Evolutionary conservation across 257 asterid genomes (phyloP).

Genomic region (Salvia miltiorrhiza): DNA sequence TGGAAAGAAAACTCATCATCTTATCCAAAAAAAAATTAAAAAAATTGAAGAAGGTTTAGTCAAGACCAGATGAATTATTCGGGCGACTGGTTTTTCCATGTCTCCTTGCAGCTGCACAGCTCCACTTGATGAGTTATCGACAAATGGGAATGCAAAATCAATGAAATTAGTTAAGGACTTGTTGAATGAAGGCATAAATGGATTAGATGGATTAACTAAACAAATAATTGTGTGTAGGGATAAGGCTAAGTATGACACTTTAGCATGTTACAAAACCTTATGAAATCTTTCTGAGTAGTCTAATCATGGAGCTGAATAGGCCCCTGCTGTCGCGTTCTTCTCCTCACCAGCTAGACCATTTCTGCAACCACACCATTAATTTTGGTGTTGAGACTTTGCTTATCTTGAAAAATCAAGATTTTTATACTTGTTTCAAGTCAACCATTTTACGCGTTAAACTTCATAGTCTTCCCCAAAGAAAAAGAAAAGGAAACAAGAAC

Average conservation of each 20-base stretch:
- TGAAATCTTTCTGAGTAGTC: neutral
- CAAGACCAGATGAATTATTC: neutral
- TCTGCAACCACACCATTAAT: conserved; percentile 14
- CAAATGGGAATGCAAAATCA: conserved; percentile 2
- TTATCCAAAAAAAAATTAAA: conserved; percentile 7
- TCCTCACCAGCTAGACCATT: conserved; percentile 35
- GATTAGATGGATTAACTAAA: conserved; percentile 7
- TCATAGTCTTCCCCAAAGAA: neutral
- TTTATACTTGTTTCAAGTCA: conserved; percentile 13
- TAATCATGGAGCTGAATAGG: conserved; percentile 13
- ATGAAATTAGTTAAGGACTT: conserved; percentile 13
- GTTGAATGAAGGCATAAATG: conserved; percentile 6
- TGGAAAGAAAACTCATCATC: neutral
- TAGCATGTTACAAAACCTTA: conserved; percentile 22
- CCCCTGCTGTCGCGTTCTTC: conserved; percentile 27
- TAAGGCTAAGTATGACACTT: conserved; percentile 23
- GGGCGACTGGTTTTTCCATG: conserved; percentile 20
- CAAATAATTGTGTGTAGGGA: conserved; percentile 18
- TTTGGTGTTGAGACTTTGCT: neutral
- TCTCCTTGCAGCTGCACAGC: conserved; percentile 14
- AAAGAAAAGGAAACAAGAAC: neutral
- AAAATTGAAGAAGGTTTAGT: conserved; percentile 4
- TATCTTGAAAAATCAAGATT: neutral
- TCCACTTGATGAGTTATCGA: conserved; percentile 17
- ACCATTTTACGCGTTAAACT: conserved; percentile 20